Evolutionary conservation across 768 basidiomycete species (phyloP), one percentile per base, ranked within the genome.

Genomic region (Trametes maxima): DNA sequence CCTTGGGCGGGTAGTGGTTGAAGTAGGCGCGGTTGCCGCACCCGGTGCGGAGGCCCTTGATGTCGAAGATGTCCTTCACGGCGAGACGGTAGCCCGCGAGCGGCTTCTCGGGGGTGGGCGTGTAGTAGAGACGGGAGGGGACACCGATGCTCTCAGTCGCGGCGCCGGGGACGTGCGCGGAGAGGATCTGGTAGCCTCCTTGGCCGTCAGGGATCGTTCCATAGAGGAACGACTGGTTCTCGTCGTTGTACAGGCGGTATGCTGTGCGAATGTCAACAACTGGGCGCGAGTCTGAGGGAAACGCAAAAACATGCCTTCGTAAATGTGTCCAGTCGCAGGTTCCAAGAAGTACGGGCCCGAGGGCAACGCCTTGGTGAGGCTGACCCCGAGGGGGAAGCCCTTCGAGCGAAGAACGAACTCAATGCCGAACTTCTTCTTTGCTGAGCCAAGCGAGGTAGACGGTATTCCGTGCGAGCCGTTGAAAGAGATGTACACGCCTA

Each of bases 1-100:
- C 68, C 25, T 76, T 75, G 3, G 69, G 65, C 2, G 77, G 73
- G 45, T 80, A 75, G 6, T 76, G 70, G 16, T 70, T 60, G 59
- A 60, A 74, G 63, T 66, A 77, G 0, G 76, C 75, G 28, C 78
- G 70, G 60, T 72, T 77, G 5, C 78, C 77, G 45, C 74, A 75
- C 12, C 72, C 70, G 0, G 78, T 79, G 12, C 60, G 70, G 2
- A 76, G 63, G 21, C 78, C 78, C 24, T 67, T 60, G 35, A 79
- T 57, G 64, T 79, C 75, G 68, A 72, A 77, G 59, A 79, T 74
- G 65, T 79, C 78, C 74, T 84, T 85, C 47, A 84, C 75, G 3
- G 71, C 82, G 54, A 85, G 77, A 4, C 82, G 81, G 16, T 71
- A 69, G 39, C 83, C 82, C 1, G 78, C 73, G 53, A 84, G 74